A percentile compares a stretch with the other conserved stretches of the same genome.
Evolutionary conservation across 495 filamentous ascomycete genomes (phyloP).

Genomic region (Cercophora scortea): DNA sequence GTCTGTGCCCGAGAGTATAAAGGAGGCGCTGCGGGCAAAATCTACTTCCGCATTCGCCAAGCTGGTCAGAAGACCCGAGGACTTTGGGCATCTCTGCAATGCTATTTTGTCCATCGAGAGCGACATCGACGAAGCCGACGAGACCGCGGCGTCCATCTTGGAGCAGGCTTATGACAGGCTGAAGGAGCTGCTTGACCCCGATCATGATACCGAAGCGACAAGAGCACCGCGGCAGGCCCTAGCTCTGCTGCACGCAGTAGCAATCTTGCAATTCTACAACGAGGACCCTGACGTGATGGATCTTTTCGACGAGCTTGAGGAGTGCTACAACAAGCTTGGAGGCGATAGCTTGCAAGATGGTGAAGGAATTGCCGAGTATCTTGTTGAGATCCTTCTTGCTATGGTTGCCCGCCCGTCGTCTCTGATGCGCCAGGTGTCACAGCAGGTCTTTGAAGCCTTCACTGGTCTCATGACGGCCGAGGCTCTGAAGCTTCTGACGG

Average conservation of each 20-base stretch:
- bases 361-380: constrained; percentile 56
- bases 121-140: constrained; percentile 51
- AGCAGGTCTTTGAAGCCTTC: constrained; percentile 80
- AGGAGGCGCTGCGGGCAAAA: constrained; percentile 59
- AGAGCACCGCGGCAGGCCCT: constrained; percentile 50
- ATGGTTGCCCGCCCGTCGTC: constrained; percentile 81
- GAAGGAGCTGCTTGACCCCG: constrained; percentile 57
- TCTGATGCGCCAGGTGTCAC: constrained; percentile 76
- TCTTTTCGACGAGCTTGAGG: constrained; percentile 27
- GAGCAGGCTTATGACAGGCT: constrained; percentile 57
- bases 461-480: constrained; percentile 60
- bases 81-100: constrained; percentile 41
- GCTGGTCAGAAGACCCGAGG: constrained; percentile 55
- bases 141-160: constrained; percentile 47
- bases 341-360: constrained; percentile 24
- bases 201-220: constrained; percentile 30
- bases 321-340: constrained; percentile 50
- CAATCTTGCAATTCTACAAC: constrained; percentile 81
- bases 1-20: constrained; percentile 49
- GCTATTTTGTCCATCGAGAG: constrained; percentile 38
- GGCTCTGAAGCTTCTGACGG: constrained; percentile 64
- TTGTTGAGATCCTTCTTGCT: constrained; percentile 81
- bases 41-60: constrained; percentile 57
- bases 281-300: constrained; percentile 69
- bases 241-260: constrained; percentile 75